Evolutionary conservation across 1,284 basidiomycete species (phyloP), one percentile per base, ranked within the genome.

Genomic region (Ustilago trichophora): DNA sequence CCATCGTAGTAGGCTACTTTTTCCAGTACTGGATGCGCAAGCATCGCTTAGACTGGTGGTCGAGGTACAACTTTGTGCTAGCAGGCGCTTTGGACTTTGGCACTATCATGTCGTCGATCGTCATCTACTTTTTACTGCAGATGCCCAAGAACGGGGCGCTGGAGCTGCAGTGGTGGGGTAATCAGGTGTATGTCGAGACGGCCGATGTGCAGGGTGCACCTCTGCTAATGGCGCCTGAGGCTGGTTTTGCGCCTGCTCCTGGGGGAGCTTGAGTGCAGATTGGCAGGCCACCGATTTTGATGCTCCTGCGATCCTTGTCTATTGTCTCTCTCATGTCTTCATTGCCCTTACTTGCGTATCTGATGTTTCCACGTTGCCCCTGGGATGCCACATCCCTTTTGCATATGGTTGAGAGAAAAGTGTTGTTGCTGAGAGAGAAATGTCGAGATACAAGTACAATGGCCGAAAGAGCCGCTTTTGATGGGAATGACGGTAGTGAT

Each of bases 1-100:
- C 73, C 38, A 76, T 75, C 41, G 62, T 87, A 35, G 85, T 85
- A 25, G 91, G 82, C 15, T 82, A 81, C 69, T 26, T 83, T 45
- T 82, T 82, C 68, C 79, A 82, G 46, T 80, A 80, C 50, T 57
- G 78, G 35, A 68, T 82, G 52, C 68, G 80, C 5, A 65, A 55
- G 31, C 45, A 60, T 18, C 65, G 70, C 10, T 73, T 81, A 41
- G 76, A 64, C 8, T 82, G 82, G 78, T 83, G 82, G 82, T 66
- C 74, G 45, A 58, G 77, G 36, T 83, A 81, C 76, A 82, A 76
- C 73, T 83, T 80, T 59, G 75, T 82, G 31, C 41, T 81, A 31
- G 77, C 78, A 16, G 83, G 81, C 0, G 83, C 80, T 4, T 56
- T 81, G 43, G 81, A 82, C 27, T 78, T 80, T 9, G 83, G 83